Base-by-base conservation (phyloP, 257 asterid genomes). In the Coffea canephora region DNA sequence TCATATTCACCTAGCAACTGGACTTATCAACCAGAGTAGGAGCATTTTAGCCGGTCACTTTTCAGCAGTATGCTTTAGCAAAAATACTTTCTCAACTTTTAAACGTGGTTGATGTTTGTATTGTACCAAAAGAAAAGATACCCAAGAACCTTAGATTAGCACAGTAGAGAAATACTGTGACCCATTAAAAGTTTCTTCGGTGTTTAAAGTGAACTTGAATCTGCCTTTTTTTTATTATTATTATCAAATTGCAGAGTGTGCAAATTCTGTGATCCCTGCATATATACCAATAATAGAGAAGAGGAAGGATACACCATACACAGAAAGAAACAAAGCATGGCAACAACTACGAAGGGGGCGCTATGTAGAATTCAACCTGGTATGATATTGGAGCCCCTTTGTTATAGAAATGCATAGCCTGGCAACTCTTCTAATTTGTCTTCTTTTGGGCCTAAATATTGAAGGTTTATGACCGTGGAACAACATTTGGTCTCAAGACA, bases 381-480 rank as follows among this genome's bases (percentile, higher is more conserved):
- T 95, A 90, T 77, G 83, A 62, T 36, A 71, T 79, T 48, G 23
- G 43, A 59, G 69, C 46, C 76, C 62, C 48, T 52, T 27, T 73
- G n/a, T 78, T 77, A 34, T 46, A 13, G 46, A 49, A 72, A 52
- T 15, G 59, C 13, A 66, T 41, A 11, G 67, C 27, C 74, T 49
- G 19, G 74, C 71, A 41, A 52, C 9, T 77, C 8, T 80, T 79
- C 85, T 80, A 46, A 85, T 23, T 59, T 39, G 50, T 7, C 11
- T 57, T 57, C 23, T 66, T 70, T 61, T 78, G 48, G 48, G 25
- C 50, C 2, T 71, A 41, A 19, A 59, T 45, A 76, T 70, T 83
- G 84, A 83, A 95, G 99, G 98, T 92, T 71, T 95, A 95, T 86
- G 99, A 95, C 81, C 97, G 99, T 62, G 99, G 99, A 85, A 95